Evolutionary conservation across 2,329 filamentous ascomycete species (phyloP).

Genomic region (Aspergillus quadricinctus): DNA sequence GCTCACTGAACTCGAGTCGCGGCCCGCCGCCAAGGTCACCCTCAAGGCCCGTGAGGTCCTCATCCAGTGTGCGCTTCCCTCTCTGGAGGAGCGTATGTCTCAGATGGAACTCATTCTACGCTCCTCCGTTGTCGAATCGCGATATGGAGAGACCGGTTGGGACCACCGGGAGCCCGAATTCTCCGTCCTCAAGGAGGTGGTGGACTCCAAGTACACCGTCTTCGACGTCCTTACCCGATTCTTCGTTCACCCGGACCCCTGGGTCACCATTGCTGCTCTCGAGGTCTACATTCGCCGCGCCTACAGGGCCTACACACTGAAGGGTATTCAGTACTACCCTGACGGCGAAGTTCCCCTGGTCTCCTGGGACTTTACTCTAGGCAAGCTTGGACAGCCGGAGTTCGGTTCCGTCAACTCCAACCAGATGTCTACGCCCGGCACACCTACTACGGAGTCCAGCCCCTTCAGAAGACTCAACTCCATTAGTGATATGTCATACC

Average conservation of each 20-base stretch:
- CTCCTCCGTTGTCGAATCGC: constrained; percentile 92
- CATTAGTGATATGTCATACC: constrained; percentile 93
- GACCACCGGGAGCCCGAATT: constrained; percentile 90
- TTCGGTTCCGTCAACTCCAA: constrained; percentile 74
- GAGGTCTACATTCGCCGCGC: constrained; percentile 96
- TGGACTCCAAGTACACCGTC: constrained; percentile 97
- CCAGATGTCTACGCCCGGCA: constrained; percentile 78
- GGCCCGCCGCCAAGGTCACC: constrained; percentile 85
- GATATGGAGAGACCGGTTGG: constrained; percentile 95
- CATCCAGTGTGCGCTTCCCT: constrained; percentile 94
- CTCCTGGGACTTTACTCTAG: constrained; percentile 92
- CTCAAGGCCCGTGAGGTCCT: constrained; percentile 96
- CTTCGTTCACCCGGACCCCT: constrained; percentile 90
- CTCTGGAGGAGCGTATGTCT: constrained; percentile 84
- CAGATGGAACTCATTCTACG: constrained; percentile 99
- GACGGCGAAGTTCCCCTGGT: constrained; percentile 67
- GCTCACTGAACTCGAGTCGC: constrained; percentile 86
- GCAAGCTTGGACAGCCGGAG: constrained; percentile 88
- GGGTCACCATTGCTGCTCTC: constrained; percentile 87
- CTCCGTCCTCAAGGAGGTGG: constrained; percentile 91
- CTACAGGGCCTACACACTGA: constrained; percentile 91
- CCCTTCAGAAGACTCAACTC: constrained; percentile 82
- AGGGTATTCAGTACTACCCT: constrained; percentile 81
- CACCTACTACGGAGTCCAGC: constrained; percentile 58
- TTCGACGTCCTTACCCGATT: constrained; percentile 94